Evolutionary conservation across 2,329 filamentous ascomycete genomes (phyloP).

Genomic region (Verticillium isaacii): DNA sequence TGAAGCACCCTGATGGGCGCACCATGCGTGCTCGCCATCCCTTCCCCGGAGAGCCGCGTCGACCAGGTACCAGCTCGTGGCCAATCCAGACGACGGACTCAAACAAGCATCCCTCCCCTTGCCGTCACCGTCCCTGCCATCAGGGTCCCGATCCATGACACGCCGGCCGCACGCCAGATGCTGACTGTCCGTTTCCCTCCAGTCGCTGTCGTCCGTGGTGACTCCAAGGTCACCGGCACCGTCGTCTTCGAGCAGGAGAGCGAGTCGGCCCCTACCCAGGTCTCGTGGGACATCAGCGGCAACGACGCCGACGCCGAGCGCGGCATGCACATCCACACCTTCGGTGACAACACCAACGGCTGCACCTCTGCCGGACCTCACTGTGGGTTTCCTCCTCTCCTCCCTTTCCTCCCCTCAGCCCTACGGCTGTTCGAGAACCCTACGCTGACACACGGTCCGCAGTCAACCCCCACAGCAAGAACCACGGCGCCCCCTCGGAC

Average conservation of each 20-base stretch:
- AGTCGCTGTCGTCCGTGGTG: slow-evolving; percentile 97
- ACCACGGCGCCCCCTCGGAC: slow-evolving; percentile 82
- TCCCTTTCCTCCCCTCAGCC: not conserved
- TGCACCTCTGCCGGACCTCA: slow-evolving; percentile 98
- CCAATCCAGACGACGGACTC: slow-evolving; percentile 7
- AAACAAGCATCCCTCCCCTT: slow-evolving; percentile 4
- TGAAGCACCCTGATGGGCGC: slow-evolving; percentile 23
- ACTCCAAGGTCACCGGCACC: slow-evolving; percentile 91
- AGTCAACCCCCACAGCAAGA: slow-evolving; percentile 96
- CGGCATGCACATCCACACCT: slow-evolving; percentile 98
- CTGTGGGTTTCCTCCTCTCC: slow-evolving; percentile 56
- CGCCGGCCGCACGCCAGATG: not conserved
- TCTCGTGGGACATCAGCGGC: slow-evolving; percentile 89
- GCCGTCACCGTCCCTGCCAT: not conserved
- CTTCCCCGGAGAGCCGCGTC: slow-evolving; percentile 1
- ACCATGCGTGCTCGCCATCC: not conserved
- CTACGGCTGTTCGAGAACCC: not conserved
- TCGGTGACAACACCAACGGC: slow-evolving; percentile 99
- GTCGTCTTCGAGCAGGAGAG: slow-evolving; percentile 90
- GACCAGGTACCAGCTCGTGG: not conserved
- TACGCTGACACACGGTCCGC: not conserved
- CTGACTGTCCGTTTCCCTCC: slow-evolving; percentile 13
- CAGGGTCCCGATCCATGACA: not conserved
- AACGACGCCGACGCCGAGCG: slow-evolving; percentile 94
- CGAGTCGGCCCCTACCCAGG: slow-evolving; percentile 76